phyloP scores from a whole-genome alignment of 331 rosid species.

The Pyracantha coccinea region DNA sequence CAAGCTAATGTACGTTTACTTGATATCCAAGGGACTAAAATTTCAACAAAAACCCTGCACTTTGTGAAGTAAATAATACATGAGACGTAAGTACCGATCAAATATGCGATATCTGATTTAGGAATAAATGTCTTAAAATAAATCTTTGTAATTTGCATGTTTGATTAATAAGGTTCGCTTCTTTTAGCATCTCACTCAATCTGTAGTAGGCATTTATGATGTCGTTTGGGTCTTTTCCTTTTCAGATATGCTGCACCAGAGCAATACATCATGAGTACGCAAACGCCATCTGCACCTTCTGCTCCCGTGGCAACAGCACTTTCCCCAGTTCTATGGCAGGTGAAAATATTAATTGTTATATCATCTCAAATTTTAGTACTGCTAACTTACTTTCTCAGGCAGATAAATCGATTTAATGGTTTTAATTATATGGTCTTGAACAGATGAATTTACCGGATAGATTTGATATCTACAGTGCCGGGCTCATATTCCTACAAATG shows the following conservation, averaged over 20 bases:
- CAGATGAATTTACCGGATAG: conserved; percentile 94
- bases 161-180: neutral
- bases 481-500: conserved; percentile 92
- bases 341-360: conserved; percentile 8
- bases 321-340: conserved; percentile 99
- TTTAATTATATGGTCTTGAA: conserved; percentile 27
- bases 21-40: neutral
- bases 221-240: conserved; percentile 1
- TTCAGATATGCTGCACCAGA: conserved; percentile 95
- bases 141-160: neutral
- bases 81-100: neutral
- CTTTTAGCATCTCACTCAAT: neutral
- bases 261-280: conserved; percentile 98
- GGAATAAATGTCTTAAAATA: neutral
- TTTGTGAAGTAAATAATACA: neutral
- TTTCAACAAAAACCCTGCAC: neutral
- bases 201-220: neutral
- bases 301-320: conserved; percentile 94
- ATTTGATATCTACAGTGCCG: conserved; percentile 86
- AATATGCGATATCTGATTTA: neutral
- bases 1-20: neutral
- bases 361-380: conserved; percentile 4
- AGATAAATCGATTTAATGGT: conserved; percentile 9
- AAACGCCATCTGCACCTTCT: conserved; percentile 96
- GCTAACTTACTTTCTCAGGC: conserved; percentile 13